Evolutionary conservation across 371 early-diverging fungal genomes (phyloP), one percentile per base, ranked within the genome.

Genomic region (Mucor indicus): DNA sequence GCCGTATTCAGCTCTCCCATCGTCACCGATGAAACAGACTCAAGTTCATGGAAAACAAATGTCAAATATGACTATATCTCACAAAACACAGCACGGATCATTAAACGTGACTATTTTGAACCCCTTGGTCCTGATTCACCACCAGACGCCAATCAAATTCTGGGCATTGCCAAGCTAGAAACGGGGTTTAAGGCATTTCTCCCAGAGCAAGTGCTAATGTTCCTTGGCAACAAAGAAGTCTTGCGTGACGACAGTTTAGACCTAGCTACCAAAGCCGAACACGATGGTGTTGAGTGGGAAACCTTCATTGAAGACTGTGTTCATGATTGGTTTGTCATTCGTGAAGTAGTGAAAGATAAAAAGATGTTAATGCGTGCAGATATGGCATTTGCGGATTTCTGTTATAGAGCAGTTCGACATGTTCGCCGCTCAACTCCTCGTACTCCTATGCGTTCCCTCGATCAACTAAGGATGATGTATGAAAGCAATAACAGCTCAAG

Each of bases 281-380:
- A 57, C 1, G 69, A 73, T 15, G 65, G 67, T 10, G 59, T 73
- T 6, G 32, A 55, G 9, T 64, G 64, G 47, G 53, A 74, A 44
- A 60, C 50, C 0, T 54, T 74, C 0, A 41, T 65, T 6, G 74
- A 74, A 33, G 65, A 67, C 20, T 62, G 63, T 25, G 70, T 69
- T 1, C 70, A 74, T 44, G 67, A 74, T 38, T 74, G 74, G 74
- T 74, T 74, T 44, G 64, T 64, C 43, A 62, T 74, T 1, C 51
- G 69, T 12, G 74, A 74, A 49, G 66, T 69, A 1, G 69, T 74
- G 24, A 67, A 67, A 48, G 70, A 74, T 36, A 62, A 62, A 39
- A 30, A 51, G 6, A 53, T 67, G 11, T 22, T 64, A n/a, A 57
- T 55, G n/a, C 44, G 62, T 10, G 69, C 67, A 13, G 67, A 69